A percentile compares a stretch with the other conserved stretches of the same genome.
These are phyloP conservation scores for Pseudocercospora fijiensis DNA, from an alignment of 2,329 filamentous ascomycete genomes.

Conservation along the genomic window DNA sequence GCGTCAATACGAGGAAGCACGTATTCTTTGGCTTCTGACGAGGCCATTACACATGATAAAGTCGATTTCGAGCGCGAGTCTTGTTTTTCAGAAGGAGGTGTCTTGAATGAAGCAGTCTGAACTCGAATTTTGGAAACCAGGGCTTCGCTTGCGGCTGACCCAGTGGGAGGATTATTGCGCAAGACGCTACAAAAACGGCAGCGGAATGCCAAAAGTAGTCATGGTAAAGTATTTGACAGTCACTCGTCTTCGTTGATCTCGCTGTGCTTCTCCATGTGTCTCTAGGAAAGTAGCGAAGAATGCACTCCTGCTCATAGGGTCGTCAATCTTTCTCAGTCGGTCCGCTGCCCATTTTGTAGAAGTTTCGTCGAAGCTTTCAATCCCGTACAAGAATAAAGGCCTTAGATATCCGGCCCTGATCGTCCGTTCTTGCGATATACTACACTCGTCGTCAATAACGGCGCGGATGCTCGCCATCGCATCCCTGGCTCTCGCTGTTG, in stretches of 20 bases:
- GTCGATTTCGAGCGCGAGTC: neutral
- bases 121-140: neutral
- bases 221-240: neutral
- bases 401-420: neutral
- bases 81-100: neutral
- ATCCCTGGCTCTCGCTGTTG: neutral
- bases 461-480: neutral
- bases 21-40: neutral
- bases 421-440: neutral
- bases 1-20: neutral
- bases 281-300: neutral
- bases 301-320: neutral
- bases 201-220: neutral
- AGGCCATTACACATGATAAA: neutral
- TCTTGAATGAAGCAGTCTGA: neutral
- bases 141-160: neutral
- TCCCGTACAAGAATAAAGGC: neutral
- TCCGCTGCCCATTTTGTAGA: neutral
- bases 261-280: neutral
- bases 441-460: neutral
- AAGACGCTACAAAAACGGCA: neutral
- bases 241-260: neutral
- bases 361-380: neutral
- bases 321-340: neutral
- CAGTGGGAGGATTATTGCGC: neutral